A percentile compares a stretch with the other conserved stretches of the same genome.
Conservation (phyloP, 768 basidiomycete species). For the Lactarius sp. region DNA sequence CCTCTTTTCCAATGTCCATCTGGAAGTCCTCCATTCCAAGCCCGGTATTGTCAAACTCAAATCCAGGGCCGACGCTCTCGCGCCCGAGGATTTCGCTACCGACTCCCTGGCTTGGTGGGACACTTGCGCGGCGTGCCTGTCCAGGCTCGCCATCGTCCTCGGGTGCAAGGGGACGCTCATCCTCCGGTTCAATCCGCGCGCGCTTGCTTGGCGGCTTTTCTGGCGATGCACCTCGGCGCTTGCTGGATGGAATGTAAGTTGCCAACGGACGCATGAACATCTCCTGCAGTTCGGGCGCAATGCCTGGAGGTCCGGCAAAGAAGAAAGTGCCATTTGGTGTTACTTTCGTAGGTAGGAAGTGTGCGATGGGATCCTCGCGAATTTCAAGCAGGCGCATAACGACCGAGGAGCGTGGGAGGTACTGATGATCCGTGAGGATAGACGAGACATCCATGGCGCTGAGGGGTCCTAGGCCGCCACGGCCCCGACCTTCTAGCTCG, state of each 20-base stretch:
- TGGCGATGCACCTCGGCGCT: slow-evolving; percentile 57
- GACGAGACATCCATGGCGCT: slow-evolving; percentile 54
- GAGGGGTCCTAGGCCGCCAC: slow-evolving; percentile 48
- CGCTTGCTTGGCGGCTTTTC: slow-evolving; percentile 53
- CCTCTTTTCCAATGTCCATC: slow-evolving; percentile 57
- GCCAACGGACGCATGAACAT: slow-evolving; percentile 78
- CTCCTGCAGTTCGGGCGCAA: slow-evolving; percentile 74
- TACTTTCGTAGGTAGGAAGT: slow-evolving; percentile 81
- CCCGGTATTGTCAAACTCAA: slow-evolving; percentile 60
- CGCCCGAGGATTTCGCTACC: slow-evolving; percentile 52
- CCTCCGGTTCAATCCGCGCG: slow-evolving; percentile 46
- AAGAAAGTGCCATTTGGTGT: slow-evolving; percentile 70
- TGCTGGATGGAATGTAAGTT: slow-evolving; percentile 40
- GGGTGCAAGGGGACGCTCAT: slow-evolving; percentile 31
- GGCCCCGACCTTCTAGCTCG: slow-evolving; percentile 66
- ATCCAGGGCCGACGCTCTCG: slow-evolving; percentile 27
- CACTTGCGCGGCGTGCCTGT: slow-evolving; percentile 63
- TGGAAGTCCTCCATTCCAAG: slow-evolving; percentile 63
- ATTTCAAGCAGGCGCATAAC: slow-evolving; percentile 86
- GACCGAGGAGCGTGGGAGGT: slow-evolving; percentile 77
- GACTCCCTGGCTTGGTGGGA: slow-evolving; percentile 51
- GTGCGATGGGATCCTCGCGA: slow-evolving; percentile 73
- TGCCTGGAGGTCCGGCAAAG: slow-evolving; percentile 78
- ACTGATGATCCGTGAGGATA: slow-evolving; percentile 77
- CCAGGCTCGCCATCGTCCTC: slow-evolving; percentile 59